Evolutionary conservation across 225 moss, liverwort and hornwort species (phyloP).

Genomic region (Physcomitrium patens): DNA sequence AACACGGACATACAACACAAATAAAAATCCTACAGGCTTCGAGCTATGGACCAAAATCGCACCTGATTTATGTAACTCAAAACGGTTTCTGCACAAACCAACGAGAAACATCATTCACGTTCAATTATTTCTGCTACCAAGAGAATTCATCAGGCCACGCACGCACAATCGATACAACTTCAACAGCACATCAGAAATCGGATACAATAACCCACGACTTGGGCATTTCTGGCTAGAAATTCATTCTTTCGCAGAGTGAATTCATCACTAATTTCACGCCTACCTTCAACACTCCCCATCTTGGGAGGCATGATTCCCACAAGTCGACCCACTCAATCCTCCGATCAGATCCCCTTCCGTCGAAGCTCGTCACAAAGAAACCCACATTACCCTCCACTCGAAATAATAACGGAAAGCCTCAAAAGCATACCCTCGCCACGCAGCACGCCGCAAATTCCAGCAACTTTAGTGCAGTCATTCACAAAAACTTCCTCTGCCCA

Average conservation of each 20-base stretch:
- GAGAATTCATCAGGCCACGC: neutral
- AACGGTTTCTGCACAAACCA: conserved; percentile 63
- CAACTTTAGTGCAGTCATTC: too few relatives aligned
- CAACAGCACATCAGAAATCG: conserved; percentile 1
- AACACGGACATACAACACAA: neutral
- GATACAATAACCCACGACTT: neutral
- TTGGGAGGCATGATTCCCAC: conserved; percentile 48
- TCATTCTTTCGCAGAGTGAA: neutral
- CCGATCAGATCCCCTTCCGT: conserved; percentile 15
- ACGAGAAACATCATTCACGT: conserved; percentile 22
- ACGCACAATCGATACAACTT: neutral
- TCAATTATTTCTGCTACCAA: neutral
- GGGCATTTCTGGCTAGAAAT: neutral
- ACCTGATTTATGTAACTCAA: conserved; percentile 85
- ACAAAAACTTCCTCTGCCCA: too few relatives aligned
- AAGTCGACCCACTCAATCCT: neutral
- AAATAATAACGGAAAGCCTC: neutral
- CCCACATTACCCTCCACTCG: neutral
- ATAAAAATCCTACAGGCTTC: neutral
- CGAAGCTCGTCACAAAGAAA: conserved; percentile 4
- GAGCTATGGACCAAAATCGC: conserved; percentile 3
- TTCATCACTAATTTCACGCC: conserved; percentile 17
- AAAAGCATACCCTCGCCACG: neutral
- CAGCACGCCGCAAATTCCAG: too few relatives aligned
- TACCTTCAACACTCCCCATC: conserved; percentile 64